These are phyloP conservation scores for Apiosordaria backusii DNA, from an alignment of 495 filamentous ascomycete species.

Conservation along the genomic window DNA sequence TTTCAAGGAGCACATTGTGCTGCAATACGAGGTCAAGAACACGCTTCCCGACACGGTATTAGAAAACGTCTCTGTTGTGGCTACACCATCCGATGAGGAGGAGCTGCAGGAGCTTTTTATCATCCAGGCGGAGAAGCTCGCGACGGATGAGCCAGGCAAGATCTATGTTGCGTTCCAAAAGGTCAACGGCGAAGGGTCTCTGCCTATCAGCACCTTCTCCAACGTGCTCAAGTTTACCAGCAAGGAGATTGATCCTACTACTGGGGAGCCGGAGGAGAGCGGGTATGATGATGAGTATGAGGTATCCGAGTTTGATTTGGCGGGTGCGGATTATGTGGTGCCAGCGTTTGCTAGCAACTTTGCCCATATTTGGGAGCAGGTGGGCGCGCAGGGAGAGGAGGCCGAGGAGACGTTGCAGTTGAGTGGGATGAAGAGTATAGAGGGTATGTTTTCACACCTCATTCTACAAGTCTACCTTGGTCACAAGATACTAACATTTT, in stretches of 20 bases:
- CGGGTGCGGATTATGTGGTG: constrained; percentile 88
- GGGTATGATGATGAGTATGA: constrained; percentile 98
- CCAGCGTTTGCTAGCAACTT: constrained; percentile 93
- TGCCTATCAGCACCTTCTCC: constrained; percentile 76
- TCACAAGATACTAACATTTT: constrained; percentile 35
- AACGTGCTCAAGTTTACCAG: constrained; percentile 95
- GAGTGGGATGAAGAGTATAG: constrained; percentile 84
- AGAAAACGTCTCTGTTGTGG: constrained; percentile 83
- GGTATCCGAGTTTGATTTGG: constrained; percentile 88
- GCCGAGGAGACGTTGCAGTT: constrained; percentile 89
- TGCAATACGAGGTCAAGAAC: constrained; percentile 98
- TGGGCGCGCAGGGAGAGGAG: constrained; percentile 82
- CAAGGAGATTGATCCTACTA: constrained; percentile 97
- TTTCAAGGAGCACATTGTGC: constrained; percentile 92
- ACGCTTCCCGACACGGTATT: constrained; percentile 87
- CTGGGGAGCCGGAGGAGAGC: constrained; percentile 81
- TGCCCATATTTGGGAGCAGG: constrained; percentile 94
- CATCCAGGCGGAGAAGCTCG: constrained; percentile 77
- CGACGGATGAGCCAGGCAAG: constrained; percentile 78
- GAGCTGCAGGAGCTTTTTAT: constrained; percentile 88
- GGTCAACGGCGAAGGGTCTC: constrained; percentile 61
- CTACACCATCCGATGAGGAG: constrained; percentile 81
- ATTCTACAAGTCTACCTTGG: not conserved
- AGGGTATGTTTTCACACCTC: constrained; percentile 57
- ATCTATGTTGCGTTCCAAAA: constrained; percentile 95